A percentile compares a stretch with the other conserved stretches of the same genome.
These are phyloP conservation scores for Cryptococcus hybrid DNA, from an alignment of 1,284 basidiomycete genomes.

Conservation along the genomic window DNA sequence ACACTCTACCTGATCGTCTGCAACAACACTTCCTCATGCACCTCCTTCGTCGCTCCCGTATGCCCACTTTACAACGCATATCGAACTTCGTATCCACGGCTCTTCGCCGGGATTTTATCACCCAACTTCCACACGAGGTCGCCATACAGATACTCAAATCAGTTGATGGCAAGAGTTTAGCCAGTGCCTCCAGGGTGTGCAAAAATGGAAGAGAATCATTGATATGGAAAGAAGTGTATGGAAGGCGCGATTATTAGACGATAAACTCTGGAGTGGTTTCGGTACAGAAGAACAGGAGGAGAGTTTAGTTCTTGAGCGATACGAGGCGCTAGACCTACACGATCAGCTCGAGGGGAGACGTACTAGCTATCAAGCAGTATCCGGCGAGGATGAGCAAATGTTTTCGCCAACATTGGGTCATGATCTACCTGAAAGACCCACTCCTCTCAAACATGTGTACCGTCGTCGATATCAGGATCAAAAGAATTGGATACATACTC, in stretches of 20 bases:
- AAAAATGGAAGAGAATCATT: constrained; percentile 44
- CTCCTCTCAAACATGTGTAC: constrained; percentile 45
- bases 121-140: constrained; percentile 44
- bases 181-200: constrained; percentile 36
- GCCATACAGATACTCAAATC: constrained; percentile 43
- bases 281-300: constrained; percentile 49
- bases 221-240: constrained; percentile 44
- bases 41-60: constrained; percentile 43
- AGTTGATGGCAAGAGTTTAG: constrained; percentile 35
- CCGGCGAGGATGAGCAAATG: constrained; percentile 36
- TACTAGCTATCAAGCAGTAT: constrained; percentile 4
- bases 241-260: constrained; percentile 39
- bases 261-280: constrained; percentile 39
- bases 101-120: constrained; percentile 47
- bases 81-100: constrained; percentile 40
- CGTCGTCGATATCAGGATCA: constrained; percentile 58
- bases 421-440: constrained; percentile 20
- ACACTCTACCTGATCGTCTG: constrained; percentile 44
- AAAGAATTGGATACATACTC: constrained; percentile 51
- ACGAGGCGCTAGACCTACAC: constrained; percentile 33
- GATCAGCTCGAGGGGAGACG: constrained; percentile 4
- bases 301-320: constrained; percentile 27
- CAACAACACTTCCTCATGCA: constrained; percentile 51
- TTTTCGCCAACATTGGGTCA: constrained; percentile 1
- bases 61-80: constrained; percentile 47